Evolutionary conservation across 192 early-diverging fungal species (phyloP).

Genomic region (Hyaloraphidium curvatum): DNA sequence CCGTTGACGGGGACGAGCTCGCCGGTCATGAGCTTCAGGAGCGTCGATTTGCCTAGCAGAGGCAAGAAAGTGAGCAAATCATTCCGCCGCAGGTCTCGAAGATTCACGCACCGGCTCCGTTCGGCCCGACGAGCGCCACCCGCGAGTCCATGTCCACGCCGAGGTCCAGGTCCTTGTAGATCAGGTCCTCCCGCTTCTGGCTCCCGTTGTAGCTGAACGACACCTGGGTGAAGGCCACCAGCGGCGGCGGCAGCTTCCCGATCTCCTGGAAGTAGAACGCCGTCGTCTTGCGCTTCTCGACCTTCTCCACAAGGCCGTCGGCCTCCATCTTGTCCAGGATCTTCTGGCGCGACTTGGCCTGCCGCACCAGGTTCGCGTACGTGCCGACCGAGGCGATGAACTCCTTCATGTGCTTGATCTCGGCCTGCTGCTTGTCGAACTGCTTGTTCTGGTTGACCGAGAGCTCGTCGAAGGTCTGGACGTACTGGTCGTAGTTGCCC

Average conservation of each 20-base stretch:
- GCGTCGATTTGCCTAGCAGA: slow-evolving; percentile 92
- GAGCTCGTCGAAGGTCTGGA: slow-evolving; percentile 84
- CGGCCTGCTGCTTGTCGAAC: slow-evolving; percentile 96
- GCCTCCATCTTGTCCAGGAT: slow-evolving; percentile 99
- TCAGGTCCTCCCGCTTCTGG: slow-evolving; percentile 49
- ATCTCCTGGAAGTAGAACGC: slow-evolving; percentile 76
- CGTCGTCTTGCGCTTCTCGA: slow-evolving; percentile 51
- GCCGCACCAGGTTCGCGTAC: slow-evolving; percentile 93
- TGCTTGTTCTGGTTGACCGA: slow-evolving; percentile 99
- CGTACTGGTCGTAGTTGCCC: slow-evolving; percentile 93
- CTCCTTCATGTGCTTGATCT: slow-evolving; percentile 97
- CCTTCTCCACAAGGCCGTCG: slow-evolving; percentile 90
- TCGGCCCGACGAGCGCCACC: slow-evolving; percentile 91
- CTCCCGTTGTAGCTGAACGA: slow-evolving; percentile 82
- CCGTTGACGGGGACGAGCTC: slow-evolving; percentile 68
- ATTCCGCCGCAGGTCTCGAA: too few relatives aligned
- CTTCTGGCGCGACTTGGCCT: slow-evolving; percentile 98
- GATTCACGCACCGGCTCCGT: too few relatives aligned
- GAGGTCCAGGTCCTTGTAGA: slow-evolving; percentile 81
- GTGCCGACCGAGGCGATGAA: slow-evolving; percentile 99
- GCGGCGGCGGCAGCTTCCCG: slow-evolving; percentile 82
- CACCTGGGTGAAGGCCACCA: slow-evolving; percentile 80
- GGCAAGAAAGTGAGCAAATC: too few relatives aligned
- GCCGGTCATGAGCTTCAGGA: slow-evolving; percentile 91
- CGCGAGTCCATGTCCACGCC: slow-evolving; percentile 97